These are phyloP conservation scores for Trichoderma koningii DNA, from an alignment of 2,329 filamentous ascomycete genomes.

Conservation along the genomic window DNA sequence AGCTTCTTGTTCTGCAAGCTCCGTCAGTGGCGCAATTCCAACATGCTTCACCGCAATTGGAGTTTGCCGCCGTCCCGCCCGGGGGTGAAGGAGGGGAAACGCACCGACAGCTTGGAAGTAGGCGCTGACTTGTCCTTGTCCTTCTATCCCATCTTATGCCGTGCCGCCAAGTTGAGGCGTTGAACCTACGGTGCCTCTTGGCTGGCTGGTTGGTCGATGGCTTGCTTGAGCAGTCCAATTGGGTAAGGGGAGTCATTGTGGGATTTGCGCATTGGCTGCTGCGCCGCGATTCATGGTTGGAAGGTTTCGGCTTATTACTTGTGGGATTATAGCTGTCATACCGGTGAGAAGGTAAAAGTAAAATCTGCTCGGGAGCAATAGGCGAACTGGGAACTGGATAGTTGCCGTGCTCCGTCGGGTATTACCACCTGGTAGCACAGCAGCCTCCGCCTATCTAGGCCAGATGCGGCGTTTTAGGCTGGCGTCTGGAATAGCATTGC, in stretches of 20 bases:
- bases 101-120: not conserved
- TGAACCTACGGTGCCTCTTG: not conserved
- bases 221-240: not conserved
- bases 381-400: too few species aligned
- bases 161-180: slow-evolving; percentile 10
- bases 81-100: too few species aligned
- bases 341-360: not conserved
- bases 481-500: not conserved
- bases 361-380: too few species aligned
- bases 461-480: not conserved
- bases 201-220: not conserved
- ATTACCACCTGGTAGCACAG: not conserved
- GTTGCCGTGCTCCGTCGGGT: too few species aligned
- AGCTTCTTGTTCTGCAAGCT: too few species aligned
- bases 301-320: not conserved
- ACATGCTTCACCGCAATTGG: too few species aligned
- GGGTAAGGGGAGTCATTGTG: not conserved
- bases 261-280: slow-evolving; percentile 2
- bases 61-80: not conserved
- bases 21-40: too few species aligned
- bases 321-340: not conserved
- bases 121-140: slow-evolving; percentile 2
- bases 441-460: slow-evolving; percentile 3
- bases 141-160: not conserved
- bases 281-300: not conserved